Conservation (phyloP, 2,329 filamentous ascomycete species). For the Diaporthe vaccinii region DNA sequence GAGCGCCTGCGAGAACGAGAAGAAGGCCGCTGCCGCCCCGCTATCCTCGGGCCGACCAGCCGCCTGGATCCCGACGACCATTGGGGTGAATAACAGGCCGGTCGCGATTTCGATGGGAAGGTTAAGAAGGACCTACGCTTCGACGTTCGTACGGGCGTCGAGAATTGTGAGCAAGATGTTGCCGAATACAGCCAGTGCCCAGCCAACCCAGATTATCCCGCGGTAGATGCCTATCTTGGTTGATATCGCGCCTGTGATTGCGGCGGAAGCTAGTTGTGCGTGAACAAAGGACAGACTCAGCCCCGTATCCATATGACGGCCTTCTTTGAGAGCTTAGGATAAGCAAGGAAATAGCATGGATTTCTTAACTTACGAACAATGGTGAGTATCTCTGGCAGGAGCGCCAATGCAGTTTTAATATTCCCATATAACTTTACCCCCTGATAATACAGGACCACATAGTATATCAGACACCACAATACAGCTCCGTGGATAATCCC, state of each 20-base stretch:
- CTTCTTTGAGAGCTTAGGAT: neutral
- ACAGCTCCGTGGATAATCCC: neutral
- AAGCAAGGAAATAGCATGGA: neutral
- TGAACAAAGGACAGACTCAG: neutral
- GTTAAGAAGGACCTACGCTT: neutral
- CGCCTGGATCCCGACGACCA: neutral
- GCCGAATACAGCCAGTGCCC: neutral
- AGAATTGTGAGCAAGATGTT: neutral
- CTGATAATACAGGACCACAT: neutral
- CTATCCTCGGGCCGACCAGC: neutral
- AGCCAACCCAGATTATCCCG: neutral
- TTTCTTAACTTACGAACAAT: neutral
- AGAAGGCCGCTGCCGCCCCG: neutral
- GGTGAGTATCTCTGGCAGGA: neutral
- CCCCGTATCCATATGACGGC: too few species aligned
- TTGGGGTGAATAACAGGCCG: neutral
- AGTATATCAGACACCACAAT: neutral
- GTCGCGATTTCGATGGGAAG: neutral
- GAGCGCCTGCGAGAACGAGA: neutral
- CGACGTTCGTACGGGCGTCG: neutral
- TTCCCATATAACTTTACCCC: neutral
- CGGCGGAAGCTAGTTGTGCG: neutral
- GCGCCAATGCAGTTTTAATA: neutral
- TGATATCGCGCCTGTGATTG: neutral
- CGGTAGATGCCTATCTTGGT: neutral